These are phyloP conservation scores for Rhipidocladum racemiflorum DNA, from an alignment of 176 grass and related monocot genomes.

Conservation along the genomic window DNA sequence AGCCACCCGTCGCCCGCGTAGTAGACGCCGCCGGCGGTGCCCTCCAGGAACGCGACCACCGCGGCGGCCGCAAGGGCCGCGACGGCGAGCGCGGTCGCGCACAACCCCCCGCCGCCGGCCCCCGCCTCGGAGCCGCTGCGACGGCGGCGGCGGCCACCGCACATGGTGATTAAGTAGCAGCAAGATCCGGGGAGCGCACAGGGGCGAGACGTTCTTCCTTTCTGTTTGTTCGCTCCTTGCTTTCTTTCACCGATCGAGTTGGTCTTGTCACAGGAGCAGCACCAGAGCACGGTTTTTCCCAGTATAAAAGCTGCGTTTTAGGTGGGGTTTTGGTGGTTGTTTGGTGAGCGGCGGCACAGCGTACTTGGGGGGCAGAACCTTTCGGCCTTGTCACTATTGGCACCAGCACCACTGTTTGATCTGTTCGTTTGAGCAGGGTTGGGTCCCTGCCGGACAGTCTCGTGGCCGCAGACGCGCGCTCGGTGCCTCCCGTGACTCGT, in stretches of 20 bases:
- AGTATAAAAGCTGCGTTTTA: background rate
- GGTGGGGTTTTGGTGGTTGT: conserved; percentile 22
- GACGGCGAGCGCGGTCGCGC: conserved; percentile 31
- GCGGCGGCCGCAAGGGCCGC: conserved; percentile 50
- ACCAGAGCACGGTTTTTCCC: background rate
- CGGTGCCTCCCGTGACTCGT: too few relatives aligned
- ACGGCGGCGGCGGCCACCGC: conserved; percentile 39
- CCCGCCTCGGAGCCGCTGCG: background rate
- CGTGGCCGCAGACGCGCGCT: background rate
- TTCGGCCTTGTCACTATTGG: conserved; percentile 5
- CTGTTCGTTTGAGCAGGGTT: too few relatives aligned
- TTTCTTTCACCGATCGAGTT: background rate
- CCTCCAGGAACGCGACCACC: conserved; percentile 65
- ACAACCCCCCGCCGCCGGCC: background rate
- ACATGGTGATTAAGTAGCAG: conserved; percentile 36
- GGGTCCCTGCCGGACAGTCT: background rate
- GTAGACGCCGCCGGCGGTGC: conserved; percentile 45
- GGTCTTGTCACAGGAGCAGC: background rate
- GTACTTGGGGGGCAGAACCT: conserved; percentile 5
- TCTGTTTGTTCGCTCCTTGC: background rate
- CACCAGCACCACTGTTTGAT: background rate
- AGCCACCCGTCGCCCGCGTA: conserved; percentile 57
- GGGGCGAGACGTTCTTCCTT: background rate
- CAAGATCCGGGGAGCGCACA: background rate
- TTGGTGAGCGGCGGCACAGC: conserved; percentile 24